A percentile compares a stretch with the other conserved stretches of the same genome.
Conservation (phyloP, 768 basidiomycete species). For the Solioccasus polychromus region DNA sequence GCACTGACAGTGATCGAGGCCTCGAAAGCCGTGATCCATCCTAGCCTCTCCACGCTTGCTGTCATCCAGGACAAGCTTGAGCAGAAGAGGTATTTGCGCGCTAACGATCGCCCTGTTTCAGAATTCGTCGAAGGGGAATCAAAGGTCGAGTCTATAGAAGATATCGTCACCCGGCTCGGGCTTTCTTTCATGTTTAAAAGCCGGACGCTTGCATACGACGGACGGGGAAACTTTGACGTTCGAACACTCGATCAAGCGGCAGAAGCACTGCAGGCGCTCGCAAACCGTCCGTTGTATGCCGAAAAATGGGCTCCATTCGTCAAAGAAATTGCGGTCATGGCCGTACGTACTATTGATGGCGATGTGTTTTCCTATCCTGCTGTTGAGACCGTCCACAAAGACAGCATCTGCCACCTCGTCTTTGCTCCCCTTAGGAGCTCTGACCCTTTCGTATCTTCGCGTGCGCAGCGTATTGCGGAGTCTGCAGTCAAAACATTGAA, state of each 20-base stretch:
- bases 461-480: conserved; percentile 76
- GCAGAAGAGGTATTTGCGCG: conserved; percentile 58
- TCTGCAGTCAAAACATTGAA: conserved; percentile 71
- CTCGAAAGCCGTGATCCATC: conserved; percentile 52
- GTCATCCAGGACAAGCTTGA: conserved; percentile 78
- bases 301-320: conserved; percentile 91
- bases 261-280: conserved; percentile 52
- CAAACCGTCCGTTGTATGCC: conserved; percentile 78
- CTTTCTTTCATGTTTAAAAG: conserved; percentile 95
- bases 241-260: conserved; percentile 48
- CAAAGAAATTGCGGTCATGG: conserved; percentile 96
- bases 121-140: conserved; percentile 62
- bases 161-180: conserved; percentile 59
- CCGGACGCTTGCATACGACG: conserved; percentile 94
- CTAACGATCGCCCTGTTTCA: conserved; percentile 50
- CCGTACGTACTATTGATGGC: conserved; percentile 75
- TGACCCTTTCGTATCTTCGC: conserved; percentile 50
- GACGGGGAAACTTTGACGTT: conserved; percentile 86
- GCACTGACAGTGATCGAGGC: conserved; percentile 53
- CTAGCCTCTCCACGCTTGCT: conserved; percentile 76
- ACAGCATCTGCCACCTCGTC: conserved; percentile 91
- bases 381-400: conserved; percentile 93
- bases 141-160: conserved; percentile 46
- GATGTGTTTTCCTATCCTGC: conserved; percentile 82
- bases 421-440: conserved; percentile 77